Percentiles rank a stretch among this genome's conserved stretches.
Evolutionary conservation across 192 early-diverging fungal species (phyloP).

Genomic region (Coemansia sp.): DNA sequence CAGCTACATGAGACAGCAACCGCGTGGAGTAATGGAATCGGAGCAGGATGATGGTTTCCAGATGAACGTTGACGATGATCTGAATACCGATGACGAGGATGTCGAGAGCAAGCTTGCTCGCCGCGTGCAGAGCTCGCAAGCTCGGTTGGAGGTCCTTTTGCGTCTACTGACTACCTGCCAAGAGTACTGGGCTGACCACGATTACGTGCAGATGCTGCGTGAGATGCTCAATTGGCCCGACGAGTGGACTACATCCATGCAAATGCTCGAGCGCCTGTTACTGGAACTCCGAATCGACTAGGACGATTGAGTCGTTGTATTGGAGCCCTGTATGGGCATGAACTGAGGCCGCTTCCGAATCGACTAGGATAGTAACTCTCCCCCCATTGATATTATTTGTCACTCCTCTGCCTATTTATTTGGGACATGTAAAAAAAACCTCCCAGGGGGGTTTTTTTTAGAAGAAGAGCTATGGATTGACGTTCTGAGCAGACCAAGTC

Average conservation of each 20-base stretch:
- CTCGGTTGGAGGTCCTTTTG: slow-evolving; percentile 38
- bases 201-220: slow-evolving; percentile 43
- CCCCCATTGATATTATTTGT: no score
- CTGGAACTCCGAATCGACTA: slow-evolving; percentile 52
- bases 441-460: neutral
- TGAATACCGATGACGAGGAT: slow-evolving; percentile 16
- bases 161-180: slow-evolving; percentile 42
- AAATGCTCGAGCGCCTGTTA: slow-evolving; percentile 55
- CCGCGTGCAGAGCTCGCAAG: slow-evolving; percentile 36
- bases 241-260: slow-evolving; percentile 58
- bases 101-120: slow-evolving; percentile 39
- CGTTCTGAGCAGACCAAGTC: slow-evolving; percentile 38
- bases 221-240: slow-evolving; percentile 55
- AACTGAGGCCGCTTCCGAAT: no score
- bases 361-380: no score
- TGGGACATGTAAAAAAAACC: no score
- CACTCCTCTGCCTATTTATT: no score
- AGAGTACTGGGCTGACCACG: slow-evolving; percentile 58
- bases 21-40: neutral
- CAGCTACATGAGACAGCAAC: slow-evolving; percentile 1
- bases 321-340: no score
- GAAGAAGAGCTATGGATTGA: slow-evolving; percentile 25
- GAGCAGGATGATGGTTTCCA: slow-evolving; percentile 7
- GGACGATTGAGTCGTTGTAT: neutral
- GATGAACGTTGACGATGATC: slow-evolving; percentile 37